Evolutionary conservation across 768 basidiomycete genomes (phyloP).

Genomic region (Boletus sensibilis): DNA sequence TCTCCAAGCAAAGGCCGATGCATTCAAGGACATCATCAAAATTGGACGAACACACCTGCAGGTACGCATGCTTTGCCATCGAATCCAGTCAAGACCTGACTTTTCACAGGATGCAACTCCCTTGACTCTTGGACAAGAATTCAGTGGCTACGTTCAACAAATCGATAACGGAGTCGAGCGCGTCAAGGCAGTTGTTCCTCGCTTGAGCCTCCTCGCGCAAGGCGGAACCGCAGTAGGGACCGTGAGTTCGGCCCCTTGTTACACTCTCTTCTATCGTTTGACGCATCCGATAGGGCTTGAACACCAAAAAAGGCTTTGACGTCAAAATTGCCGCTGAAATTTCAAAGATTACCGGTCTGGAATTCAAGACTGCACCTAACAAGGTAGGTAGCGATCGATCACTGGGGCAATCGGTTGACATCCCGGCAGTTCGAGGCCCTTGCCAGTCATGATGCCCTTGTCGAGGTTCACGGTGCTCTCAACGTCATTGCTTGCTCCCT

Average conservation of each 20-base stretch:
- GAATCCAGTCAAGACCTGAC: neutral
- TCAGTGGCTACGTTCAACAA: conserved; percentile 97
- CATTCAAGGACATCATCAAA: conserved; percentile 92
- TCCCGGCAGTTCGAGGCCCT: conserved; percentile 86
- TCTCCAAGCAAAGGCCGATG: conserved; percentile 75
- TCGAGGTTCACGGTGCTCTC: conserved; percentile 95
- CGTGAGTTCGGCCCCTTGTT: conserved; percentile 44
- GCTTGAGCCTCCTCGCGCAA: conserved; percentile 88
- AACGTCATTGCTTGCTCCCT: conserved; percentile 95
- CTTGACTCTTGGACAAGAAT: conserved; percentile 96
- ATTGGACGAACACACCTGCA: conserved; percentile 97
- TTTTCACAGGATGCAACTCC: conserved; percentile 86
- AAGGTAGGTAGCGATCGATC: conserved; percentile 54
- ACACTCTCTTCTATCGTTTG: conserved; percentile 2
- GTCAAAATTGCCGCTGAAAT: conserved; percentile 91
- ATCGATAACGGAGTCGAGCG: conserved; percentile 87
- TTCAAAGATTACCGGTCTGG: conserved; percentile 83
- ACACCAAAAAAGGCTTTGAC: conserved; percentile 96
- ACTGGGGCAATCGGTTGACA: conserved; percentile 3
- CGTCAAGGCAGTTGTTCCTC: conserved; percentile 75
- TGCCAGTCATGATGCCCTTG: conserved; percentile 96
- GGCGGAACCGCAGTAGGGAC: conserved; percentile 99
- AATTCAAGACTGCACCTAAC: conserved; percentile 97
- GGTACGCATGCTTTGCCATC: conserved; percentile 34
- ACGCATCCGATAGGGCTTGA: conserved; percentile 67